Base-by-base conservation (phyloP, 2,329 filamentous ascomycete species). In the Bertia moriformis region DNA sequence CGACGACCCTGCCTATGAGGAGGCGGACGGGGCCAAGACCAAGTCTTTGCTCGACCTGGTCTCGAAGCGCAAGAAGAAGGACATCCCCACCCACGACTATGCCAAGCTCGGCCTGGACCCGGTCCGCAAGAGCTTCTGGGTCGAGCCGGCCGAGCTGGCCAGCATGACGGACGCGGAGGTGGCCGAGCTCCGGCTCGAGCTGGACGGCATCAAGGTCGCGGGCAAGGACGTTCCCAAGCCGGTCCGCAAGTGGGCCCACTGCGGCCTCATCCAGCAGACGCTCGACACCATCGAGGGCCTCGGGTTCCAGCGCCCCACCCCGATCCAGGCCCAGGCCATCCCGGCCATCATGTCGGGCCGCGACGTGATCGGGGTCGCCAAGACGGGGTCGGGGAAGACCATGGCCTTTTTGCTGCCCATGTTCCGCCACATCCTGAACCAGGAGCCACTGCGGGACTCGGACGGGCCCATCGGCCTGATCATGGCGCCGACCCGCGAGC, bases 371-470 rank as follows among this genome's bases (percentile, higher is more conserved):
- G 91, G 88, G 46, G 87, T 98, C 39, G 91, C 91, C 14, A 96
- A 96, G 64, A 98, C 91, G 18, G 91, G 91, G 4, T 96, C 91
- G 18, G 91, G 91, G 55, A 98, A 98, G 64, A 98, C 91, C 0
- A 78, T 96, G 50, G 91, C 91, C 4, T 98, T 96, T 55, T 63
- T 94, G 19, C 72, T 98, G 35, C 91, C 91, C 27, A 95, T 96
- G 86, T 95, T 98, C 56, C 78, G 91, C 41, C 91, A 98, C 56
- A 94, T 96, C 61, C 91, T 89, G 58, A 91, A 96, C 52, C 91
- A 98, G 55, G 69, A 77, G 38, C 78, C 83, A 0, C 64, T 95
- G 14, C 83, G 83, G 50, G 77, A 83, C 32, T 77, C 81, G 44
- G 91, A 98, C 54, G 91, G 91, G 0, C 86, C 91, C 0, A 76